A percentile compares a stretch with the other conserved stretches of the same genome.
phyloP scores from a whole-genome alignment of 2,329 filamentous ascomycete species.

The Rhynchosporium graminicola region DNA sequence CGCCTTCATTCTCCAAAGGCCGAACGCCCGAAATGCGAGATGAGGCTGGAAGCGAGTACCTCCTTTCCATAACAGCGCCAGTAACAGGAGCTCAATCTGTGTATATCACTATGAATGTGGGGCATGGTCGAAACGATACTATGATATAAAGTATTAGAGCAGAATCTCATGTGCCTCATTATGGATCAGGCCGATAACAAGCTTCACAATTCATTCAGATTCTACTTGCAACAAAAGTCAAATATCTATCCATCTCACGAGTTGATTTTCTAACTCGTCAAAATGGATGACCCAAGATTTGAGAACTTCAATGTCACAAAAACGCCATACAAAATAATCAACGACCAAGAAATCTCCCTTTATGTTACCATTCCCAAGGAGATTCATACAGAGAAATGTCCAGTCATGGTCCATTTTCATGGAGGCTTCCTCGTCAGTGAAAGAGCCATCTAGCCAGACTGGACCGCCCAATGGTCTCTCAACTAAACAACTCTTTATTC shows the following conservation, averaged over 20 bases:
- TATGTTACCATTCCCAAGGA: conserved; percentile 31
- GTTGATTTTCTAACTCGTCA: neutral
- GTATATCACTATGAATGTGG: neutral
- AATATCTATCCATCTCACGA: neutral
- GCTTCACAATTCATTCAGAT: neutral
- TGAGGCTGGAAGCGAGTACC: neutral
- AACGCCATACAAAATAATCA: conserved; percentile 31
- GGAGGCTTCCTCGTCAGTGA: conserved; percentile 30
- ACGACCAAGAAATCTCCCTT: conserved; percentile 28
- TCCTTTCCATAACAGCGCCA: neutral
- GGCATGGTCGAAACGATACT: neutral
- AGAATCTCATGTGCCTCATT: neutral
- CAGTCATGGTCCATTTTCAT: conserved; percentile 30
- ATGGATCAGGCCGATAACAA: neutral
- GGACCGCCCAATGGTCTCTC: conserved; percentile 38
- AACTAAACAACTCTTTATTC: conserved; percentile 23
- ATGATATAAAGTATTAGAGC: neutral
- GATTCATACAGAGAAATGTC: conserved; percentile 20
- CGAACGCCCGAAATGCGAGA: conserved; percentile 2
- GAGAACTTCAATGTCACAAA: conserved; percentile 27
- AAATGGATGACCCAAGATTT: conserved; percentile 20
- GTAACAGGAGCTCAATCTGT: neutral
- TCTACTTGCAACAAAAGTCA: neutral
- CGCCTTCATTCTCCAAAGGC: neutral
- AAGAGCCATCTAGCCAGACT: conserved; percentile 31